These are phyloP conservation scores for Hypoxylon sp. DNA, from an alignment of 2,329 filamentous ascomycete genomes.

Conservation along the genomic window DNA sequence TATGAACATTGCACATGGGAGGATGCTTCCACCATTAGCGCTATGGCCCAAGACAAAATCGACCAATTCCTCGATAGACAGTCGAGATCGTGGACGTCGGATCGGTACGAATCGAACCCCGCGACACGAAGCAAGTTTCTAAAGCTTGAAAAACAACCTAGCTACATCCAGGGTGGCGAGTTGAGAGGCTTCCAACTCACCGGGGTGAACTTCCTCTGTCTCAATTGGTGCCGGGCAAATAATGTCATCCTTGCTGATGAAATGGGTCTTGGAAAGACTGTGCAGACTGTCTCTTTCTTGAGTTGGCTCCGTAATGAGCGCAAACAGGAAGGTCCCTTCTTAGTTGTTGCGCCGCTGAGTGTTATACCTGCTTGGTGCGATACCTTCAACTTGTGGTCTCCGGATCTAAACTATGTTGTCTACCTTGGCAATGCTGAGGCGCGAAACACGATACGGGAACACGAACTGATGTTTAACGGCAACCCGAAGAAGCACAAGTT, in stretches of 20 bases:
- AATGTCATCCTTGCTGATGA: constrained; percentile 98
- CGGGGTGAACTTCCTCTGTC: constrained; percentile 93
- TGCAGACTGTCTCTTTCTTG: constrained; percentile 96
- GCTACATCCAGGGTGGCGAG: constrained; percentile 86
- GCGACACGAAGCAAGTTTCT: constrained; percentile 80
- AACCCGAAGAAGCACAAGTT: constrained; percentile 94
- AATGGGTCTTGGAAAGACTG: constrained; percentile 98
- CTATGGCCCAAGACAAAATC: constrained; percentile 87
- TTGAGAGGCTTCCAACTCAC: constrained; percentile 93
- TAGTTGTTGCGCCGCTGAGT: constrained; percentile 96
- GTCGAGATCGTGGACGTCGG: constrained; percentile 83
- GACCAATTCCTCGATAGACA: constrained; percentile 90
- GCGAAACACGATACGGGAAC: constrained; percentile 87
- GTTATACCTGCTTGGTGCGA: constrained; percentile 99
- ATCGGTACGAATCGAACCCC: constrained; percentile 80
- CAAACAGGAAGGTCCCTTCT: constrained; percentile 91
- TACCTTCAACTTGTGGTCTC: constrained; percentile 96
- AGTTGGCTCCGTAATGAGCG: constrained; percentile 95
- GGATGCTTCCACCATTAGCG: constrained; percentile 77
- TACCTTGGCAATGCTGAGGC: constrained; percentile 93
- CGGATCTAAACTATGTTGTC: constrained; percentile 95
- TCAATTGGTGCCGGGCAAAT: constrained; percentile 94
- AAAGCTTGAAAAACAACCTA: constrained; percentile 83
- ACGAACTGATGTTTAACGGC: constrained; percentile 88
- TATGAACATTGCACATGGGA: constrained; percentile 99